Conservation (phyloP, 768 basidiomycete genomes). For the Boletus eberwhitei region DNA sequence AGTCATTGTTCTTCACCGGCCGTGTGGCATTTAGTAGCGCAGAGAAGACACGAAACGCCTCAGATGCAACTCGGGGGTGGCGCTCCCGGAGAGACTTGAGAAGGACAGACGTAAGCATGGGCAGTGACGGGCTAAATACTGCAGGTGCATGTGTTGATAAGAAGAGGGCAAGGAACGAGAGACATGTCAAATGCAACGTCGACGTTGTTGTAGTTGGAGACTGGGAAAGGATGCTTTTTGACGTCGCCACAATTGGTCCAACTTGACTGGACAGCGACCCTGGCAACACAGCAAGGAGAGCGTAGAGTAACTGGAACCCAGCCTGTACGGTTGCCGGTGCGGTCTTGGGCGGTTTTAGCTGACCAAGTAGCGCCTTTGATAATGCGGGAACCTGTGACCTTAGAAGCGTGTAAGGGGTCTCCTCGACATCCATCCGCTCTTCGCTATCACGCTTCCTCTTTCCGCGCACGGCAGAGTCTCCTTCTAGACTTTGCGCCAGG, state of each 20-base stretch:
- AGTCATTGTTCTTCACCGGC: slow-evolving; percentile 61
- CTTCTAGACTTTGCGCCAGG: slow-evolving; percentile 48
- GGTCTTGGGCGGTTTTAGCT: slow-evolving; percentile 81
- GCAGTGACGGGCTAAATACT: slow-evolving; percentile 58
- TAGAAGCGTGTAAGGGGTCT: slow-evolving; percentile 69
- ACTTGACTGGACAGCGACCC: slow-evolving; percentile 78
- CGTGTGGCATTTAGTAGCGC: slow-evolving; percentile 73
- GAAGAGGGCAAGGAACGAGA: slow-evolving; percentile 84
- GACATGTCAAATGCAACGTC: slow-evolving; percentile 74
- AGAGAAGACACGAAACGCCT: slow-evolving; percentile 85
- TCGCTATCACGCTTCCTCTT: slow-evolving; percentile 79
- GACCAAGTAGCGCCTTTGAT: slow-evolving; percentile 78
- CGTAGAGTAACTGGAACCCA: slow-evolving; percentile 75
- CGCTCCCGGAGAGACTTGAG: slow-evolving; percentile 74
- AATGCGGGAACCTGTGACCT: slow-evolving; percentile 73
- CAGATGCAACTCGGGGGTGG: slow-evolving; percentile 85
- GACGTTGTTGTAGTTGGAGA: slow-evolving; percentile 75
- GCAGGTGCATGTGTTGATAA: slow-evolving; percentile 64
- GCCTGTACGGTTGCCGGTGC: slow-evolving; percentile 76
- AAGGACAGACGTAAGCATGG: slow-evolving; percentile 68
- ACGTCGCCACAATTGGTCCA: slow-evolving; percentile 56
- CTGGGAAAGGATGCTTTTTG: slow-evolving; percentile 62
- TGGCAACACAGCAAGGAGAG: slow-evolving; percentile 74
- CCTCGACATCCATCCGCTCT: slow-evolving; percentile 69
- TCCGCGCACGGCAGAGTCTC: slow-evolving; percentile 45